Conservation (phyloP, 768 basidiomycete genomes). For the Kwoniella mangroviensis region DNA sequence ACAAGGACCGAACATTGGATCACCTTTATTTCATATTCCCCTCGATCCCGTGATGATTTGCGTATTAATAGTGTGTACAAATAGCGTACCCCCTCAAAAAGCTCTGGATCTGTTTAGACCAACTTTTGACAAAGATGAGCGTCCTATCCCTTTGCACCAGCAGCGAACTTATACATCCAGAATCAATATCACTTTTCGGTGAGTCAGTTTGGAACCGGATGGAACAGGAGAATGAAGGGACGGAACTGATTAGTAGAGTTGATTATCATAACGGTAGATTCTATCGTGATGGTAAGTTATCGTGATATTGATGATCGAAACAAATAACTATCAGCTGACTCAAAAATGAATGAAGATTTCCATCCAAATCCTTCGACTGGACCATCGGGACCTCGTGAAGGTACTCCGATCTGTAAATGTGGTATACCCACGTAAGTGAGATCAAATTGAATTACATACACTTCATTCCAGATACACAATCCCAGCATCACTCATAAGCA, state of each 20-base stretch:
- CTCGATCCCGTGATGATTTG: background rate
- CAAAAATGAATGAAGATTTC: constrained; percentile 45
- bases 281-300: constrained; percentile 25
- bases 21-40: too few relatives aligned
- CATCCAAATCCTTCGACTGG: constrained; percentile 41
- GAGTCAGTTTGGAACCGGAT: background rate
- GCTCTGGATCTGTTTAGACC: constrained; percentile 56
- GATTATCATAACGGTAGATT: constrained; percentile 11
- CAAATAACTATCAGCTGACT: background rate
- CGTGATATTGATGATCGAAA: background rate
- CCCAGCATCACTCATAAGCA: too few relatives aligned
- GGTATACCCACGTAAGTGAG: constrained; percentile 54
- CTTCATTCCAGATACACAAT: too few relatives aligned
- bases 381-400: constrained; percentile 38
- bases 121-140: constrained; percentile 31
- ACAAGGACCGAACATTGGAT: background rate
- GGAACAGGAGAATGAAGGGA: background rate
- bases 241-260: too few relatives aligned
- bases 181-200: constrained; percentile 58
- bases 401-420: constrained; percentile 54
- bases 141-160: constrained; percentile 32
- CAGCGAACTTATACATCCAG: constrained; percentile 47
- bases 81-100: constrained; percentile 52
- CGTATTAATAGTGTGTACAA: background rate
- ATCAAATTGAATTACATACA: too few relatives aligned